phyloP scores from a whole-genome alignment of 176 grass and related monocot species.

The Themeda triandra region DNA sequence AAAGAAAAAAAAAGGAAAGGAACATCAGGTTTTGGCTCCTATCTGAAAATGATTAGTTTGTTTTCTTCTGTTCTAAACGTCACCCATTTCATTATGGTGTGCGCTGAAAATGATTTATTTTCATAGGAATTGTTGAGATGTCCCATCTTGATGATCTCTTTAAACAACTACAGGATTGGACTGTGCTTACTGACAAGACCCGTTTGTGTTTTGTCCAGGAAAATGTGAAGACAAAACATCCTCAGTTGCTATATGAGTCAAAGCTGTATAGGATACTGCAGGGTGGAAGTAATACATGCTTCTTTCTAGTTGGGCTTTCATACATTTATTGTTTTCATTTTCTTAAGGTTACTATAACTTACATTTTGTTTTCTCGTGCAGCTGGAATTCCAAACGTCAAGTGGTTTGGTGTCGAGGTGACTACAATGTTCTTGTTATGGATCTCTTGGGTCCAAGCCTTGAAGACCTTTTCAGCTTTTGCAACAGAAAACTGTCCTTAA shows the following conservation, averaged over 20 bases:
- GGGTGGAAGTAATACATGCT: slow-evolving; percentile 75
- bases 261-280: slow-evolving; percentile 94
- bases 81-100: not conserved
- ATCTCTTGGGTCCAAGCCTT: slow-evolving; percentile 74
- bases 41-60: not conserved
- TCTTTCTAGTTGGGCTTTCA: not conserved
- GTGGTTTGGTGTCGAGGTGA: slow-evolving; percentile 94
- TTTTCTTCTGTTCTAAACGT: not conserved
- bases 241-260: slow-evolving; percentile 87
- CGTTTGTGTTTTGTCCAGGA: slow-evolving; percentile 55
- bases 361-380: slow-evolving; percentile 29
- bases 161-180: slow-evolving; percentile 18
- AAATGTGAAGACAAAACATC: slow-evolving; percentile 92
- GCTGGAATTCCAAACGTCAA: slow-evolving; percentile 81
- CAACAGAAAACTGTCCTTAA: slow-evolving; percentile 75
- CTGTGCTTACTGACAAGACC: slow-evolving; percentile 13
- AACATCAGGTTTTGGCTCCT: not conserved
- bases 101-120: slow-evolving; percentile 24
- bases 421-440: slow-evolving; percentile 95
- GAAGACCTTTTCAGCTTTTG: slow-evolving; percentile 93
- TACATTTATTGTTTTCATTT: not conserved
- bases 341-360: not conserved
- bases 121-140: slow-evolving; percentile 30
- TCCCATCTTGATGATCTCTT: slow-evolving; percentile 14
- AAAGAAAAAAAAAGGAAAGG: not conserved